Base-by-base conservation (phyloP, 257 asterid species). In the Avicennia marina region DNA sequence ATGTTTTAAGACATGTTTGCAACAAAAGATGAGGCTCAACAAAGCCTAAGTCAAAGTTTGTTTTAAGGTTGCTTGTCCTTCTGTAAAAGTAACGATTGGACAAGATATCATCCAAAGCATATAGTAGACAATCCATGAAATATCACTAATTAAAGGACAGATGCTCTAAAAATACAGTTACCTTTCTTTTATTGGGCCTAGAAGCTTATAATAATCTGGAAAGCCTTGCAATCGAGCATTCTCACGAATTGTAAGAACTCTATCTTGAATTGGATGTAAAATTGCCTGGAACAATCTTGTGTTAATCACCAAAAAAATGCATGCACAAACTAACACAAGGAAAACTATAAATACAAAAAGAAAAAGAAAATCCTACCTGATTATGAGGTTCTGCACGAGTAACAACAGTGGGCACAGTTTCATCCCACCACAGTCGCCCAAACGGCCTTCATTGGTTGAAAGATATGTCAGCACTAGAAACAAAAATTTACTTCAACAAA, bases 211-310 rank as follows among this genome's bases (percentile, higher is more conserved):
- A 32, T 80, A 82, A 43, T 91, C 98, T 0, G 97, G 95, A 36
- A 91, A 91, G 6, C 98, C 98, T 84, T 91, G 98, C 9, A 91
- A 63, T 7, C 98, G 69, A 3, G 98, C 96, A 20, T 91, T 91
- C 52, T 91, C 98, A 4, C 98, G 94, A 12, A 91, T 54, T 0
- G 90, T 72, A 0, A 91, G 95, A n/a, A 91, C 98, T 13, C 98
- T 49, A 34, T 85, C 80, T 64, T 91, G 97, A 0, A 0, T 0
- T 0, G 98, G 98, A 48, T 91, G 98, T 25, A 82, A 7, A 25
- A 91, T 65, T 11, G 63, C 72, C 97, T 91, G 54, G 8, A 65
- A 12, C 7, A 4, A 24, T 7, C 2, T 27, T 22, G 20, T 27
- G 33, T n/a, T n/a, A n/a, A n/a, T n/a, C n/a, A n/a, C n/a, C n/a